A percentile compares a stretch with the other conserved stretches of the same genome.
Conservation (phyloP, 2,329 filamentous ascomycete genomes). For the Pseudopithomyces maydicus region DNA sequence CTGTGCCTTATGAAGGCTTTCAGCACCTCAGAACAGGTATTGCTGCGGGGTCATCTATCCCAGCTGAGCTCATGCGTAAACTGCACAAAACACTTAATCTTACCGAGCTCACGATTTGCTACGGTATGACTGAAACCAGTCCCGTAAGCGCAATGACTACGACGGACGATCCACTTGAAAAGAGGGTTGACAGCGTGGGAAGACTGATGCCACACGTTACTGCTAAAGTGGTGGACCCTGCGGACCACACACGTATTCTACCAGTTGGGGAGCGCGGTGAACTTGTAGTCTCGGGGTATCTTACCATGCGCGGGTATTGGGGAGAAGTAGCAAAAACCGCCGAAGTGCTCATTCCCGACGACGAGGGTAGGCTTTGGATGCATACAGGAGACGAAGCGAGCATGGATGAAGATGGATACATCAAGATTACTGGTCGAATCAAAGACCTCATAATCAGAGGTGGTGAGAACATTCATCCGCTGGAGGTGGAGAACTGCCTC, state of each 20-base stretch:
- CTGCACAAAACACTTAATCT: slow-evolving; percentile 77
- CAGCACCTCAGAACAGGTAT: slow-evolving; percentile 83
- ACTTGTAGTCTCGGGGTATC: slow-evolving; percentile 80
- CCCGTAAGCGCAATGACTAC: slow-evolving; percentile 79
- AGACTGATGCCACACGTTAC: slow-evolving; percentile 80
- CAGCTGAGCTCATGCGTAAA: slow-evolving; percentile 77
- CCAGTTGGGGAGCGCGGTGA: slow-evolving; percentile 74
- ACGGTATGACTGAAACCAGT: slow-evolving; percentile 92
- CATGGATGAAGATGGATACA: slow-evolving; percentile 83
- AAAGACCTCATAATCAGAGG: slow-evolving; percentile 96
- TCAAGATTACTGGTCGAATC: slow-evolving; percentile 86
- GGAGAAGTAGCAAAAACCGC: slow-evolving; percentile 71
- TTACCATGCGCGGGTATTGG: slow-evolving; percentile 92
- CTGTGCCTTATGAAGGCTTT: slow-evolving; percentile 56
- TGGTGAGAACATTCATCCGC: slow-evolving; percentile 93
- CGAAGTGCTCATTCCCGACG: slow-evolving; percentile 67
- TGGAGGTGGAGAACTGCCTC: slow-evolving; percentile 89
- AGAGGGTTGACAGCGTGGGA: slow-evolving; percentile 78
- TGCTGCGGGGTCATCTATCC: slow-evolving; percentile 84
- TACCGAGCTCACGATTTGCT: slow-evolving; percentile 86
- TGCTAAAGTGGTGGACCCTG: slow-evolving; percentile 76
- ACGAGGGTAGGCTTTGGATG: slow-evolving; percentile 76
- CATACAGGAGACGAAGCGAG: slow-evolving; percentile 86
- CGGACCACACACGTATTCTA: slow-evolving; percentile 64
- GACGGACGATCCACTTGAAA: slow-evolving; percentile 73